These are phyloP conservation scores for Rosa persica DNA, from an alignment of 306 rosid species.

Conservation along the genomic window DNA sequence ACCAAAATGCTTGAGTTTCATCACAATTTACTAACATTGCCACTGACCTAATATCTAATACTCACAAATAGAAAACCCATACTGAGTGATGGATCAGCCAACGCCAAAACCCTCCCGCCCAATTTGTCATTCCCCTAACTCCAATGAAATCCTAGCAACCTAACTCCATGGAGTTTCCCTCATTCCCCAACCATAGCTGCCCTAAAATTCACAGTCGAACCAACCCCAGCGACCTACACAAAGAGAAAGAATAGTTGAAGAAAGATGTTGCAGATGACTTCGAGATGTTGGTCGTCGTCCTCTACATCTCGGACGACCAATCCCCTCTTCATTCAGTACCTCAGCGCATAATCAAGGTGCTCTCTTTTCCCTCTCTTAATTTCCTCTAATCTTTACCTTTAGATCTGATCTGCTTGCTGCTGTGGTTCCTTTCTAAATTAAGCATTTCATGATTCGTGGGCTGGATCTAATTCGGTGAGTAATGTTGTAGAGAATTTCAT, in stretches of 20 bases:
- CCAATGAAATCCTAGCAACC: no score
- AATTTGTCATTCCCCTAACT: no score
- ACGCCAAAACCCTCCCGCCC: no score
- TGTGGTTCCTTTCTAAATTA: neutral
- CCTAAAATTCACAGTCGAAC: slow-evolving; percentile 22
- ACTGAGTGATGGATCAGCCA: no score
- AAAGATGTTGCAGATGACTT: slow-evolving; percentile 81
- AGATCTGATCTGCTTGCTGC: slow-evolving; percentile 48
- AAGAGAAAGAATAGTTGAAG: neutral
- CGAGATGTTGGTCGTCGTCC: slow-evolving; percentile 81
- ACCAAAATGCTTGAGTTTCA: no score
- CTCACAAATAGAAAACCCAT: no score
- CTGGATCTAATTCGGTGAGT: slow-evolving; percentile 6
- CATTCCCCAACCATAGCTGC: no score
- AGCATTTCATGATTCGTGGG: neutral
- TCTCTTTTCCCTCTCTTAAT: slow-evolving; percentile 19
- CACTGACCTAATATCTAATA: no score
- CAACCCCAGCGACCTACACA: slow-evolving; percentile 8
- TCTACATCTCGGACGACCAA: slow-evolving; percentile 83
- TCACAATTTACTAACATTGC: no score
- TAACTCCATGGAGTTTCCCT: no score
- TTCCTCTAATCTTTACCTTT: neutral
- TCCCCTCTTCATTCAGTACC: slow-evolving; percentile 77
- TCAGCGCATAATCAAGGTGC: slow-evolving; percentile 95
- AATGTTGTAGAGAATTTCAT: neutral